A percentile compares a stretch with the other conserved stretches of the same genome.
Conservation (phyloP, 2,329 filamentous ascomycete genomes). For the Akanthomyces lecanii region DNA sequence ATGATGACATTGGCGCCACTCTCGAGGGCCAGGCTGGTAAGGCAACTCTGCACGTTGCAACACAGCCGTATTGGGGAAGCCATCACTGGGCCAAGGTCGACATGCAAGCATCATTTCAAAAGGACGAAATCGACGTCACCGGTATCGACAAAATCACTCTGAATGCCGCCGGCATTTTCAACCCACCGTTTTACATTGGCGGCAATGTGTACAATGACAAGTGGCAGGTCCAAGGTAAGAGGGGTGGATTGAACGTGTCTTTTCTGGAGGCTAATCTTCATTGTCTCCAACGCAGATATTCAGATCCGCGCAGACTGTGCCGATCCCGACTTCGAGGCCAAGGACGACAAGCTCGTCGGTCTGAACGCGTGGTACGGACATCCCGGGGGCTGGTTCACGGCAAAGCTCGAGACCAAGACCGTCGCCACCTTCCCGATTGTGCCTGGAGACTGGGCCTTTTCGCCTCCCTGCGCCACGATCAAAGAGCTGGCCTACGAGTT, state of each 20-base stretch:
- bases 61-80: neutral
- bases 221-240: slow-evolving; percentile 1
- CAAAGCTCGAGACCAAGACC: too few relatives aligned
- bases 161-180: neutral
- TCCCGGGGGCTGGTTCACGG: too few relatives aligned
- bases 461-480: too few relatives aligned
- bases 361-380: too few relatives aligned
- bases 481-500: too few relatives aligned
- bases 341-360: neutral
- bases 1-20: neutral
- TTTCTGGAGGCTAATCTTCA: neutral
- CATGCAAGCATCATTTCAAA: neutral
- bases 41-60: neutral
- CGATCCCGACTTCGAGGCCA: neutral
- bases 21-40: neutral
- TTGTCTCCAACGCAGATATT: neutral
- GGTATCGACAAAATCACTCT: neutral
- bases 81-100: neutral
- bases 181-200: too few relatives aligned
- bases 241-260: neutral
- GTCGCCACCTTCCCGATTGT: too few relatives aligned
- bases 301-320: neutral
- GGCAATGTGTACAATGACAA: neutral
- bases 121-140: neutral
- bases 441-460: too few relatives aligned